Base-by-base conservation (phyloP, 805 yeast species). In the Metschnikowia corniflorae region DNA sequence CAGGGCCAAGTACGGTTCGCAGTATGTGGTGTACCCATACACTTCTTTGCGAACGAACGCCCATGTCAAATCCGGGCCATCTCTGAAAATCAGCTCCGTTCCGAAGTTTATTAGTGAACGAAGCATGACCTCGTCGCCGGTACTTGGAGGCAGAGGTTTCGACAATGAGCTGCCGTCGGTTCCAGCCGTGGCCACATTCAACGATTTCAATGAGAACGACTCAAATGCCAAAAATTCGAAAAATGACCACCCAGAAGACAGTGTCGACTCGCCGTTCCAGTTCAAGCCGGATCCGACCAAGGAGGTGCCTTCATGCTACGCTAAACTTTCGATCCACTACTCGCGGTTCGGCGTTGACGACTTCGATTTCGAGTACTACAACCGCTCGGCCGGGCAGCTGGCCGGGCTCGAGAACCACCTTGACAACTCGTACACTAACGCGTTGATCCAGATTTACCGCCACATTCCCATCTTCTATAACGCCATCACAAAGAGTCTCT, bases 281-380 rank as follows among this genome's bases (percentile, higher is more conserved):
- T 51, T 33, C 39, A 50, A 47, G 33, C 37, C 43, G 15, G 37
- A 31, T 5, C 31, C 18, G 17, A 43, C 19, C 30, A 55, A 38
- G 34, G 48, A 38, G 65, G 73, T 50, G 54, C 96, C 96, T 1
- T 80, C 81, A 35, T 84, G 89, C 23, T 91, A 82, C 62, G 68
- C 79, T 26, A 77, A 80, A 49, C 66, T 86, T 30, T 84, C 82
- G 42, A 85, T 91, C 36, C 74, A 82, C 27, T 91, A 89, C 58
- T 84, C 94, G 39, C 81, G 77, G 50, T 91, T 87, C 59, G 98
- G 98, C 18, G 88, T 93, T 20, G 87, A 83, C 49, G 96, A 88
- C 58, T 93, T 93, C 61, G 96, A 91, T 62, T 91, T 93, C 56
- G 80, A 76, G 36, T 82, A 80, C 50, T 91, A 83, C 65, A 91